Evolutionary conservation across 106 monocot species (phyloP).

Genomic region (Allium sativum): DNA sequence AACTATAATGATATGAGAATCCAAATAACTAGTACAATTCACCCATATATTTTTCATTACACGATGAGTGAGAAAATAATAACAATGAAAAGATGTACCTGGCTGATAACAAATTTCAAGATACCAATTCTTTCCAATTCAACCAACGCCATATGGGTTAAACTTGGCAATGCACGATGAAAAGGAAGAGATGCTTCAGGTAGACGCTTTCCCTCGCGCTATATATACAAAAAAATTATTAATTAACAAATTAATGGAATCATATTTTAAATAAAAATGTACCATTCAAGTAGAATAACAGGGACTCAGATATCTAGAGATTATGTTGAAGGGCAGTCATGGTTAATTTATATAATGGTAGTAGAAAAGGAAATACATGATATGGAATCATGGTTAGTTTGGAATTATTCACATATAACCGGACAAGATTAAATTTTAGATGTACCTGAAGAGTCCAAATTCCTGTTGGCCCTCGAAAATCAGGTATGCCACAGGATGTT

Average conservation of each 20-base stretch:
- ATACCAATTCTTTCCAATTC: slow-evolving; percentile 86
- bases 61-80: too few relatives aligned
- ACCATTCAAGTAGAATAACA: too few relatives aligned
- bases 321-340: too few relatives aligned
- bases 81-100: slow-evolving; percentile 27
- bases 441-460: slow-evolving; percentile 98
- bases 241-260: slow-evolving; percentile 2
- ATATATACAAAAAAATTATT: slow-evolving; percentile 10
- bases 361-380: too few relatives aligned
- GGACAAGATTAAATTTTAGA: background rate
- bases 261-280: background rate
- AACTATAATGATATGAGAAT: background rate
- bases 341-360: too few relatives aligned
- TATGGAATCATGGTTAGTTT: too few relatives aligned
- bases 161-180: slow-evolving; percentile 82
- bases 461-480: slow-evolving; percentile 98
- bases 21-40: background rate
- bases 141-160: slow-evolving; percentile 98
- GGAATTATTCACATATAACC: too few relatives aligned
- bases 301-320: too few relatives aligned
- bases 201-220: slow-evolving; percentile 69
- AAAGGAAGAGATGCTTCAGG: slow-evolving; percentile 94
- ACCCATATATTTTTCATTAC: too few relatives aligned
- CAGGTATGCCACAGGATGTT: slow-evolving; percentile 96
- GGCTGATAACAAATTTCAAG: slow-evolving; percentile 92